Conservation (phyloP, 192 early-diverging fungal species). For the Haplosporangium gracile region DNA sequence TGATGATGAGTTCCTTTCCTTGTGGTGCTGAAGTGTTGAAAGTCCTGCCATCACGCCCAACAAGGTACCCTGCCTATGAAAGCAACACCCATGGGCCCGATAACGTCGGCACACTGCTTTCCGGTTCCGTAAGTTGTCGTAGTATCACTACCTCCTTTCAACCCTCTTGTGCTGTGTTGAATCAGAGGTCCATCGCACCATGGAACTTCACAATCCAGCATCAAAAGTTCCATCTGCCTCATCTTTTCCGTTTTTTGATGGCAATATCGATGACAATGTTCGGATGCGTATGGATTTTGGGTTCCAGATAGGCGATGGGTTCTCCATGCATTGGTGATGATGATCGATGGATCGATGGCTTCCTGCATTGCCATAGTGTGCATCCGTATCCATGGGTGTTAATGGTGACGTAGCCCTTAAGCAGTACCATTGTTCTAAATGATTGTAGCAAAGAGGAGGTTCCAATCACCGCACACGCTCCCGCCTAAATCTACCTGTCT, state of each 20-base stretch:
- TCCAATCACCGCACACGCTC: slow-evolving; percentile 22
- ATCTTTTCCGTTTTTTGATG: neutral
- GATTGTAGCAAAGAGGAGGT: slow-evolving; percentile 37
- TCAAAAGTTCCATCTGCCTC: neutral
- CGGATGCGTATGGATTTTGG: neutral
- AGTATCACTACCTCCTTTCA: neutral
- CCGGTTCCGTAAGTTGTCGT: neutral
- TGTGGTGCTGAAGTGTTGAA: neutral
- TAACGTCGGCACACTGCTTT: neutral
- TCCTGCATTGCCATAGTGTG: neutral
- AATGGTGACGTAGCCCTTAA: slow-evolving; percentile 6
- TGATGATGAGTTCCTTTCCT: neutral
- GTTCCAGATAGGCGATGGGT: neutral
- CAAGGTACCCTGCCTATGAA: neutral
- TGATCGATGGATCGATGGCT: slow-evolving; percentile 45
- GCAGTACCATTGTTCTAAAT: slow-evolving; percentile 42
- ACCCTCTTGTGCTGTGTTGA: neutral
- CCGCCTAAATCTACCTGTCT: slow-evolving; percentile 1
- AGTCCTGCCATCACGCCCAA: neutral
- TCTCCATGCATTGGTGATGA: neutral
- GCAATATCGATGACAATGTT: neutral
- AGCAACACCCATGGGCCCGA: neutral
- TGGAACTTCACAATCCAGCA: neutral
- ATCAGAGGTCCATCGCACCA: slow-evolving; percentile 32
- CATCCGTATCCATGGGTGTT: neutral